Evolutionary conservation across 202 grass and related monocot species (phyloP).

Genomic region (Digitaria exilis): DNA sequence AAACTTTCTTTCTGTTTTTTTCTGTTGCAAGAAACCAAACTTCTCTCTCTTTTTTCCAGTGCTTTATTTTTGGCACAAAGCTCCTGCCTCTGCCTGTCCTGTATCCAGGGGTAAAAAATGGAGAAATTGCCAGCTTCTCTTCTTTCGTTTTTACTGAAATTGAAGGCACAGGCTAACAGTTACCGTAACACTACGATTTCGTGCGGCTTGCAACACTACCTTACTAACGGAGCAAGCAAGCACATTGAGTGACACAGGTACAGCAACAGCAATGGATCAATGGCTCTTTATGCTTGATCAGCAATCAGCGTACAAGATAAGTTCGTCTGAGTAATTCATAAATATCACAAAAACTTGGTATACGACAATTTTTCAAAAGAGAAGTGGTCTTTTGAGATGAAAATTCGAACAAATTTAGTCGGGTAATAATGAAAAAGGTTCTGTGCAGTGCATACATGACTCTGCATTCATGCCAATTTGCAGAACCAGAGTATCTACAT

Average conservation of each 20-base stretch:
- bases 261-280: background rate
- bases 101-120: no score
- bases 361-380: background rate
- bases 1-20: background rate
- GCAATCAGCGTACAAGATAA: background rate
- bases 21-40: background rate
- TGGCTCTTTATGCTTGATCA: background rate
- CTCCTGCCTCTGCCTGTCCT: no score
- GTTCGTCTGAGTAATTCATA: background rate
- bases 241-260: background rate
- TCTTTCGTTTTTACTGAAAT: background rate
- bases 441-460: background rate
- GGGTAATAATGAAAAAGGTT: background rate
- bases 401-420: background rate
- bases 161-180: background rate
- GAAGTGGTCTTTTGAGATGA: no score
- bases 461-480: background rate
- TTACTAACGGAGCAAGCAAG: background rate
- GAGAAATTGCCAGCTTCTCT: no score
- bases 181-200: background rate
- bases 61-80: no score
- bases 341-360: background rate
- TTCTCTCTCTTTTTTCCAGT: background rate
- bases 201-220: background rate
- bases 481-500: background rate